Percentiles rank a stretch among this genome's conserved stretches.
Evolutionary conservation across 805 yeast genomes (phyloP).

Genomic region (Sugiyamaella marilandica): DNA sequence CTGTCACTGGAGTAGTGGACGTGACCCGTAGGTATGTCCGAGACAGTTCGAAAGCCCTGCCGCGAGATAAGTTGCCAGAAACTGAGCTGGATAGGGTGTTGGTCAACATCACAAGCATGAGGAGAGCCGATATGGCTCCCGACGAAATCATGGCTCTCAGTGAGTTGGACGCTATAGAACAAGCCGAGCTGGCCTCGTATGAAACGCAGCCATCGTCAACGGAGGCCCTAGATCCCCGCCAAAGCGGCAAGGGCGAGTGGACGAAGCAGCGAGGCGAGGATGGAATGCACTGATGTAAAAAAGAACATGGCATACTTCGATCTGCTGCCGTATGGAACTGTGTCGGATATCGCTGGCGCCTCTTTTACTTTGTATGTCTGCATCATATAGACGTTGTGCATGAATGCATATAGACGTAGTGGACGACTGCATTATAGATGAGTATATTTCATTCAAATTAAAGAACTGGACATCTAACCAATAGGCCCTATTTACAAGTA

Average conservation of each 20-base stretch:
- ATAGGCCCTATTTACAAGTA: too few relatives aligned
- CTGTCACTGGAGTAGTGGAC: conserved; percentile 56
- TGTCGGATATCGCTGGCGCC: too few relatives aligned
- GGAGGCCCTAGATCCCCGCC: conserved; percentile 46
- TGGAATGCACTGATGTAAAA: conserved; percentile 39
- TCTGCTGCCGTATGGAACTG: too few relatives aligned
- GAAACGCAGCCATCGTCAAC: background rate
- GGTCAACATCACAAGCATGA: conserved; percentile 34
- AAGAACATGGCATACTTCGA: too few relatives aligned
- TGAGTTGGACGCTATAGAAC: conserved; percentile 33
- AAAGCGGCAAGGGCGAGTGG: conserved; percentile 78
- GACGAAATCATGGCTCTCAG: conserved; percentile 37
- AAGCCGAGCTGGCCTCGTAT: conserved; percentile 26
- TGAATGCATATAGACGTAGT: too few relatives aligned
- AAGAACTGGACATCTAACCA: too few relatives aligned
- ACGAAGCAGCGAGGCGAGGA: conserved; percentile 71
- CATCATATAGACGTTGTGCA: too few relatives aligned
- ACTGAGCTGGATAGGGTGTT: conserved; percentile 36
- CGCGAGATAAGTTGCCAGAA: conserved; percentile 46
- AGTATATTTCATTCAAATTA: too few relatives aligned
- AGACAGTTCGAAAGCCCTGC: conserved; percentile 39
- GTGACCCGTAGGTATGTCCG: conserved; percentile 64
- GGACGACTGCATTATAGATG: too few relatives aligned
- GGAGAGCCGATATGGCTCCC: conserved; percentile 31
- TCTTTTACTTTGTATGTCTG: too few relatives aligned